phyloP scores from a whole-genome alignment of 1,139 yeast species.

The Blastobotrys serpentis region DNA sequence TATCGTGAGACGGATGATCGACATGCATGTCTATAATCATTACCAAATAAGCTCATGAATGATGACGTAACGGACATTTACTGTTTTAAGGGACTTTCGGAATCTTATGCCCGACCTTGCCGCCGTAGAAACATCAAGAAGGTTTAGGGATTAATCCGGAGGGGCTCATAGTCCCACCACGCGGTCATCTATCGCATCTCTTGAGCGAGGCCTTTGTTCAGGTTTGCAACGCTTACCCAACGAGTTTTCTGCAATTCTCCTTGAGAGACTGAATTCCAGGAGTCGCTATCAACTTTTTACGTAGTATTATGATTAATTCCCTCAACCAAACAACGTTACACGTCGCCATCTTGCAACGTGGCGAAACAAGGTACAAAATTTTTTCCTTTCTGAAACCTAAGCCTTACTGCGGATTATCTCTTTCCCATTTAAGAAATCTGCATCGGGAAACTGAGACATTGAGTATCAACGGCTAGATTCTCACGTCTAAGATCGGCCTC shows the following conservation, averaged over 20 bases:
- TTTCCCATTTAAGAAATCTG: not conserved
- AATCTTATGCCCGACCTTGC: not conserved
- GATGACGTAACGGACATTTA: not conserved
- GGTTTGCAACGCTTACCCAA: no score
- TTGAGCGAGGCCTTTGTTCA: no score
- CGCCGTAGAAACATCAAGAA: not conserved
- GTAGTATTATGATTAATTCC: no score
- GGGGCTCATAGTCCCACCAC: no score
- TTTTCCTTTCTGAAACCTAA: not conserved
- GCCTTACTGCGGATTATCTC: not conserved
- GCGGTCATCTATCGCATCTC: no score
- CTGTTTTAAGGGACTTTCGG: not conserved
- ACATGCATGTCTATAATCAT: not conserved
- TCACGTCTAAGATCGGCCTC: not conserved
- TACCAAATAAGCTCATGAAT: not conserved
- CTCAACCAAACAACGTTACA: not conserved
- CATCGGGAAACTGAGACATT: constrained; percentile 2
- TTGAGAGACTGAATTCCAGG: no score
- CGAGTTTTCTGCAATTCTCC: no score
- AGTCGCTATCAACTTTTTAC: no score
- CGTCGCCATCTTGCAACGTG: constrained; percentile 1
- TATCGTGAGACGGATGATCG: constrained; percentile 3
- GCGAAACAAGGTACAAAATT: not conserved
- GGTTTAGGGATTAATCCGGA: not conserved
- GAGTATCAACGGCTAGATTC: not conserved